Evolutionary conservation across 169 alveolate genomes (phyloP).

Genomic region (Cryptosporidium sp.): DNA sequence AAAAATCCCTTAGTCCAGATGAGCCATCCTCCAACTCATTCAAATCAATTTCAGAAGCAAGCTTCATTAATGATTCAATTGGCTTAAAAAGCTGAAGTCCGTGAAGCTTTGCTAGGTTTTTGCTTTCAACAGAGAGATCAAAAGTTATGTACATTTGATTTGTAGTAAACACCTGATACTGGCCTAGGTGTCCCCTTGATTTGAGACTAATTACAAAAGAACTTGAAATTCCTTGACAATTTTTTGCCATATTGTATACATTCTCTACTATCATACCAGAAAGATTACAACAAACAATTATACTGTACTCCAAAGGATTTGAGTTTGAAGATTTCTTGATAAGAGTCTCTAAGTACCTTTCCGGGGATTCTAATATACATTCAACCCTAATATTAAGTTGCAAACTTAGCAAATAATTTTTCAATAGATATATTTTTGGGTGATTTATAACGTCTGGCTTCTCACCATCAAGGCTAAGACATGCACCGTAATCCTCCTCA

Average conservation of each 20-base stretch:
- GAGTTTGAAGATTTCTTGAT: neutral
- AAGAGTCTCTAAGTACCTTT: neutral
- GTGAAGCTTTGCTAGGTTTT: conserved; percentile 20
- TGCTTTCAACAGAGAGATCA: conserved; percentile 42
- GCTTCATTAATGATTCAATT: neutral
- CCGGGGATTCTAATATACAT: conserved; percentile 42
- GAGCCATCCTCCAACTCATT: neutral
- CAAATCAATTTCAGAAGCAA: conserved; percentile 15
- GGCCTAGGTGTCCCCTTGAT: conserved; percentile 36
- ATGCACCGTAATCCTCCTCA: conserved; percentile 13
- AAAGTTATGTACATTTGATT: neutral
- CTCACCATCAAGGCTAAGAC: neutral
- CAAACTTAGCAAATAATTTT: neutral
- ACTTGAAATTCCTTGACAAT: neutral
- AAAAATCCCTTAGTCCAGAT: neutral
- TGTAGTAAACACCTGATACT: conserved; percentile 13
- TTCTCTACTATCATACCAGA: neutral
- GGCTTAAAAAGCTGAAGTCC: conserved; percentile 51
- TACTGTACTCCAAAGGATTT: neutral
- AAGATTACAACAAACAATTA: conserved; percentile 28
- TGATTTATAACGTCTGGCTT: neutral
- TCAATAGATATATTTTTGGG: neutral
- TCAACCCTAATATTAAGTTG: neutral
- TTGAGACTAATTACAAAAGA: conserved; percentile 22
- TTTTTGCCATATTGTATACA: neutral